These are phyloP conservation scores for Nicotiana obtusifolia DNA, from an alignment of 257 asterid genomes.

Conservation along the genomic window DNA sequence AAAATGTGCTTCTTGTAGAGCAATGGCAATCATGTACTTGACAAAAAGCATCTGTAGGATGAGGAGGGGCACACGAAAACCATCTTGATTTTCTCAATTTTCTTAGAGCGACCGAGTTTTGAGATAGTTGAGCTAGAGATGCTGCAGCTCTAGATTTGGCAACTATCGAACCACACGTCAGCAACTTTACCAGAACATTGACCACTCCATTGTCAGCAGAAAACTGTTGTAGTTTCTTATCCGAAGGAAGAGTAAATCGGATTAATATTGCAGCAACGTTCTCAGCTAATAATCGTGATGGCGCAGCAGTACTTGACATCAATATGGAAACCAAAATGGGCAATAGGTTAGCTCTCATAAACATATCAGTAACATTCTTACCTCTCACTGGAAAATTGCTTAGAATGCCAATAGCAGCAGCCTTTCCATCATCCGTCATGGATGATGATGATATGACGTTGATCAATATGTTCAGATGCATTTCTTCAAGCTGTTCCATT, in stretches of 20 bases:
- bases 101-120: constrained; percentile 34
- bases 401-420: constrained; percentile 68
- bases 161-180: constrained; percentile 33
- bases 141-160: constrained; percentile 55
- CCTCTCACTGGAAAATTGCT: constrained; percentile 56
- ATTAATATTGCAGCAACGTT: constrained; percentile 47
- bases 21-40: constrained; percentile 59
- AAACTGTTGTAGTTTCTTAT: constrained; percentile 54
- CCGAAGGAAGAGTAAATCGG: constrained; percentile 60
- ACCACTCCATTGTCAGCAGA: constrained; percentile 55
- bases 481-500: constrained; percentile 48
- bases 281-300: constrained; percentile 35
- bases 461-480: constrained; percentile 31
- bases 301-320: constrained; percentile 11
- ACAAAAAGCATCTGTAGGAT: constrained; percentile 33
- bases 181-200: constrained; percentile 48
- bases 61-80: constrained; percentile 48
- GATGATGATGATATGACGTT: constrained; percentile 35
- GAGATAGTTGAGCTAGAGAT: constrained; percentile 67
- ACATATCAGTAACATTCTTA: constrained; percentile 47
- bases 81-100: constrained; percentile 56
- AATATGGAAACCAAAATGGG: constrained; percentile 38
- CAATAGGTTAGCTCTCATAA: constrained; percentile 40
- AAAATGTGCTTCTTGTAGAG: constrained; percentile 49
- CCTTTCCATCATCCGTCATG: constrained; percentile 44